Evolutionary conservation across 495 filamentous ascomycete species (phyloP).

Genomic region (Arthonia radiata): DNA sequence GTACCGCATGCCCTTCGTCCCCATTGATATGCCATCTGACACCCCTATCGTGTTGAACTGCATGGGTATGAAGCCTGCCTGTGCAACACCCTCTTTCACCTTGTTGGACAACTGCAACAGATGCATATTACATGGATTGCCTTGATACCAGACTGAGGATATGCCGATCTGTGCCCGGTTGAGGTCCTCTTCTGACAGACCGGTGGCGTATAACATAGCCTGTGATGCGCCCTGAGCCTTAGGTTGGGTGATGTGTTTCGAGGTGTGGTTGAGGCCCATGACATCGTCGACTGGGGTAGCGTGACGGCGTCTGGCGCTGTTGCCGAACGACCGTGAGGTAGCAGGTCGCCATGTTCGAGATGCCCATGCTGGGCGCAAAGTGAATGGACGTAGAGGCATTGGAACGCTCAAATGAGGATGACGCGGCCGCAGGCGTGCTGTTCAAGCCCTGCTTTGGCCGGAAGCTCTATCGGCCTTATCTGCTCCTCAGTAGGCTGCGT

Average conservation of each 20-base stretch:
- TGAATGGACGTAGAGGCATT: too few species aligned
- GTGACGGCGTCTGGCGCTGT: too few species aligned
- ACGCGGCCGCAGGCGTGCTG: too few species aligned
- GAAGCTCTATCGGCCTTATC: too few species aligned
- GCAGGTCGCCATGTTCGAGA: too few species aligned
- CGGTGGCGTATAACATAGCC: conserved; percentile 95
- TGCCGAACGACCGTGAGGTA: too few species aligned
- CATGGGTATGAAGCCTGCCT: conserved; percentile 24
- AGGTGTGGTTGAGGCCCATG: conserved; percentile 50
- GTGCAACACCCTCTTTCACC: conserved; percentile 64
- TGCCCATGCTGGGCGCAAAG: too few species aligned
- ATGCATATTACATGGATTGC: conserved; percentile 99
- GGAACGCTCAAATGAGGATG: too few species aligned
- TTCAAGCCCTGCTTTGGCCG: too few species aligned
- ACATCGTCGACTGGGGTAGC: too few species aligned
- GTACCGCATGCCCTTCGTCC: conserved; percentile 67
- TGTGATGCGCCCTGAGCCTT: conserved; percentile 95
- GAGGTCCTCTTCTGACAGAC: conserved; percentile 61
- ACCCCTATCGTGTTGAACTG: conserved; percentile 98
- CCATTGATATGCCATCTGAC: conserved; percentile 61
- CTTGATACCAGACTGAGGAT: conserved; percentile 68
- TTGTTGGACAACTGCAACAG: conserved; percentile 63
- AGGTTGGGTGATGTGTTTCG: conserved; percentile 67
- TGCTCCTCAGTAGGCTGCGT: too few species aligned
- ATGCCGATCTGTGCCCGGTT: conserved; percentile 91